Evolutionary conservation across 2,329 filamentous ascomycete species (phyloP).

Genomic region (Cercospora zeae-maydis): DNA sequence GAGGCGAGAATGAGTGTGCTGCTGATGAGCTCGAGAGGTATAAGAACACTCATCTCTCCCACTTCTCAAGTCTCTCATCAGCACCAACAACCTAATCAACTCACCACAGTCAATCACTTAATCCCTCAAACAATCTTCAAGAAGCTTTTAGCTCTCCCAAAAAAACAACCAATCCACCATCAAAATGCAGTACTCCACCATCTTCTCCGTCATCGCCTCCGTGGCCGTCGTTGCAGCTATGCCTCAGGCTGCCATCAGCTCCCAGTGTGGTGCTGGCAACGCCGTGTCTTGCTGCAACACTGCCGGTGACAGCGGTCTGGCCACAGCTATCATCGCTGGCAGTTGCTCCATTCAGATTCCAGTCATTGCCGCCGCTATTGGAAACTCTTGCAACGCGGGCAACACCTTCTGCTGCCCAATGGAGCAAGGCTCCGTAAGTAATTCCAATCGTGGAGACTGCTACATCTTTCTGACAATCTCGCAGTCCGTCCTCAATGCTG

Average conservation of each 20-base stretch:
- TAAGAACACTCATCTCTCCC: constrained; percentile 16
- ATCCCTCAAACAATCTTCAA: constrained; percentile 9
- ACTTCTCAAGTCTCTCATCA: constrained; percentile 11
- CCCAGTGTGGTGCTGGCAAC: constrained; percentile 1
- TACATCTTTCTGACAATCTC: background rate
- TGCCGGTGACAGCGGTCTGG: constrained; percentile 2
- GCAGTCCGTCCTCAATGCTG: constrained; percentile 6
- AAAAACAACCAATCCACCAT: constrained; percentile 9
- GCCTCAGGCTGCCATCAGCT: background rate
- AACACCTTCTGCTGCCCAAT: constrained; percentile 23
- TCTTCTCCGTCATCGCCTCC: constrained; percentile 21
- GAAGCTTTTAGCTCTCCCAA: constrained; percentile 11
- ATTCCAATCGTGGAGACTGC: background rate
- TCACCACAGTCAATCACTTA: constrained; percentile 13
- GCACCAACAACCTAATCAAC: constrained; percentile 17
- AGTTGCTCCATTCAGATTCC: constrained; percentile 14
- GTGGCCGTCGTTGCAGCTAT: constrained; percentile 14
- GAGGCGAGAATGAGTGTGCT: background rate
- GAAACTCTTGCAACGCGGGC: constrained; percentile 14
- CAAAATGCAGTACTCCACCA: constrained; percentile 25
- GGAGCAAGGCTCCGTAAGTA: constrained; percentile 12
- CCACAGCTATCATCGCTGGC: constrained; percentile 19
- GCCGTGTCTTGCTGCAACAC: constrained; percentile 20
- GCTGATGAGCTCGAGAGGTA: constrained; percentile 6
- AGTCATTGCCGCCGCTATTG: background rate